These are phyloP conservation scores for Umbilicus rupestris DNA, from an alignment of 164 flowering plant genomes.

Conservation along the genomic window DNA sequence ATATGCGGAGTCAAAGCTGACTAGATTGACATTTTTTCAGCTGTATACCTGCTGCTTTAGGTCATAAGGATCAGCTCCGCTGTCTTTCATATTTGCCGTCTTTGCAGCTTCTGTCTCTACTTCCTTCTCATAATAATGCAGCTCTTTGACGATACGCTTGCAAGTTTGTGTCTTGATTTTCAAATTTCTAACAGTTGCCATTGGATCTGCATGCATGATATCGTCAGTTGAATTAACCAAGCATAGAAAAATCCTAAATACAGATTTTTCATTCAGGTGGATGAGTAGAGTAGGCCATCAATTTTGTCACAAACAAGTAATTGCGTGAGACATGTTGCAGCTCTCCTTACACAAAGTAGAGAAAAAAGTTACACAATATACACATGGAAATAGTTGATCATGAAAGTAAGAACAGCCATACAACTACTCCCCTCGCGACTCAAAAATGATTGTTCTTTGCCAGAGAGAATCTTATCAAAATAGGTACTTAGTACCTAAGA, in stretches of 20 bases:
- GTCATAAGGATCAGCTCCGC: conserved; percentile 85
- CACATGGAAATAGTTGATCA: no score
- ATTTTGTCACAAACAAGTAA: background rate
- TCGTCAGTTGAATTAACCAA: background rate
- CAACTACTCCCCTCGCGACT: background rate
- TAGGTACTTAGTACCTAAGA: background rate
- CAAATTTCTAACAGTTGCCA: conserved; percentile 69
- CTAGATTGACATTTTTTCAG: background rate
- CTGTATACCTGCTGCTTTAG: conserved; percentile 78
- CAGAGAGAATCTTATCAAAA: background rate
- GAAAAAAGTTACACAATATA: background rate
- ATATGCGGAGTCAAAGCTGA: background rate
- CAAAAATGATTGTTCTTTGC: background rate
- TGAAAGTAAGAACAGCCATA: background rate
- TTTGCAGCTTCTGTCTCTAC: conserved; percentile 84
- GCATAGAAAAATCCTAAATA: background rate
- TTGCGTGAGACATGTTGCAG: background rate
- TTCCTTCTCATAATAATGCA: conserved; percentile 84
- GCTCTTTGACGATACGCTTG: conserved; percentile 79
- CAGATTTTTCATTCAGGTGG: background rate
- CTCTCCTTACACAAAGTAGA: background rate
- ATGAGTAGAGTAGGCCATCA: background rate
- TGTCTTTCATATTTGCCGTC: conserved; percentile 85
- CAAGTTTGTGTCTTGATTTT: conserved; percentile 87
- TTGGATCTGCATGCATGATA: conserved; percentile 12